Evolutionary conservation across 139 green algal species (phyloP).

Genomic region (Chlamydomonas asymmetrica): DNA sequence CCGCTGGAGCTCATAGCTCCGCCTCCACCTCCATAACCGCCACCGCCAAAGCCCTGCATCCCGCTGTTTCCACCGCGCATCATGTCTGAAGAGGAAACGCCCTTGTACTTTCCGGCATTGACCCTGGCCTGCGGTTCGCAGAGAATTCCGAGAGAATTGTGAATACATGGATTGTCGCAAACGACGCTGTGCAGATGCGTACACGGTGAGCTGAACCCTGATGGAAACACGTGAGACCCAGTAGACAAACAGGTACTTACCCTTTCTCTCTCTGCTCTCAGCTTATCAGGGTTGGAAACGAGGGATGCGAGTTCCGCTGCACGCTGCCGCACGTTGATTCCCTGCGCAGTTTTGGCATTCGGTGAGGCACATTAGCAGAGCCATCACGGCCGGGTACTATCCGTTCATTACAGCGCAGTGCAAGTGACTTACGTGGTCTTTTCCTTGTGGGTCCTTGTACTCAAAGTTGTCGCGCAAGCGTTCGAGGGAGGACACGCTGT

Average conservation of each 20-base stretch:
- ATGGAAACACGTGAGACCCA: no score
- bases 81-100: conserved; percentile 62
- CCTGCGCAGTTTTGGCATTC: conserved; percentile 36
- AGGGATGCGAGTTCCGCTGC: conserved; percentile 75
- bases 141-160: no score
- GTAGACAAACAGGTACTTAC: background rate
- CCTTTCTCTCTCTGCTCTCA: conserved; percentile 41
- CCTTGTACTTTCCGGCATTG: conserved; percentile 75
- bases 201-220: no score
- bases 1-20: conserved; percentile 8
- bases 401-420: background rate
- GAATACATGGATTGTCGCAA: no score
- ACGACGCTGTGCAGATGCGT: no score
- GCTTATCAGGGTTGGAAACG: conserved; percentile 55
- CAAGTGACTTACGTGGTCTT: conserved; percentile 52
- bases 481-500: conserved; percentile 65
- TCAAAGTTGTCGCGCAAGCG: conserved; percentile 77
- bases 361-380: no score
- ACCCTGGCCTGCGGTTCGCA: conserved; percentile 53
- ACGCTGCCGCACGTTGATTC: conserved; percentile 87
- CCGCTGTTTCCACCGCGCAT: conserved; percentile 20
- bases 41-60: conserved; percentile 31
- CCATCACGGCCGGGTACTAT: no score
- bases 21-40: background rate
- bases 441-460: conserved; percentile 79